phyloP scores from a whole-genome alignment of 2,329 filamentous ascomycete species.

The Aspergillus oerlinghausenensis region DNA sequence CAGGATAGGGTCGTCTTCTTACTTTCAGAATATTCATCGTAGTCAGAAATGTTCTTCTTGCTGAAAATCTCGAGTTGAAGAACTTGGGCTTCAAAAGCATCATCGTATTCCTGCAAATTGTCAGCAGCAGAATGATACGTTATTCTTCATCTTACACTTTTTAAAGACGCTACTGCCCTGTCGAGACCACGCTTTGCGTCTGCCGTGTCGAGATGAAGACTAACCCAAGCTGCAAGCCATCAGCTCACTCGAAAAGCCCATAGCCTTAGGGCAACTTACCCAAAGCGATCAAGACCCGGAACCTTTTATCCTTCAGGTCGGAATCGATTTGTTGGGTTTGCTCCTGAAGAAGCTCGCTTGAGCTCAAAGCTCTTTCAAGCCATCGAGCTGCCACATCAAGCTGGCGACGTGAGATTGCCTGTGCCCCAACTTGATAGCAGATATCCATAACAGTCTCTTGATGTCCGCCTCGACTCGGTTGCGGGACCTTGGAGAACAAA shows the following conservation, averaged over 20 bases:
- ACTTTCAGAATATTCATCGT: constrained; percentile 40
- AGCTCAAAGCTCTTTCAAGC: constrained; percentile 63
- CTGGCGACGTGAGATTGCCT: constrained; percentile 50
- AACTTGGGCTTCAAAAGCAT: constrained; percentile 62
- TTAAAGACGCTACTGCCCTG: constrained; percentile 57
- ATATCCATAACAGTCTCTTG: constrained; percentile 57
- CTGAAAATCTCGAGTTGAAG: constrained; percentile 63
- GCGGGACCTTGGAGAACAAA: constrained; percentile 61
- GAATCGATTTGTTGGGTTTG: constrained; percentile 53
- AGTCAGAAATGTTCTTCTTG: constrained; percentile 31
- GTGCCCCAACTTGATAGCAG: constrained; percentile 68
- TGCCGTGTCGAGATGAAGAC: constrained; percentile 31
- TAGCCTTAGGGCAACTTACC: constrained; percentile 38
- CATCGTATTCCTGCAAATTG: constrained; percentile 49
- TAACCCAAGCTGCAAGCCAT: constrained; percentile 24
- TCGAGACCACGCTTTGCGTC: constrained; percentile 51
- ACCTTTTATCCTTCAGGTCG: constrained; percentile 59
- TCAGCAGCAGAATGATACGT: background rate
- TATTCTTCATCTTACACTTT: constrained; percentile 28
- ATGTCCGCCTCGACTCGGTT: constrained; percentile 40
- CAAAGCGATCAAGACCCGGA: constrained; percentile 62
- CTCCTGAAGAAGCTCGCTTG: constrained; percentile 49
- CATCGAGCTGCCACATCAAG: constrained; percentile 60
- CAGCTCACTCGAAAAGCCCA: background rate
- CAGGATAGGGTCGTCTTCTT: constrained; percentile 5